These are phyloP conservation scores for Chrysoporthe deuterocubensis DNA, from an alignment of 2,329 filamentous ascomycete species.

Conservation along the genomic window DNA sequence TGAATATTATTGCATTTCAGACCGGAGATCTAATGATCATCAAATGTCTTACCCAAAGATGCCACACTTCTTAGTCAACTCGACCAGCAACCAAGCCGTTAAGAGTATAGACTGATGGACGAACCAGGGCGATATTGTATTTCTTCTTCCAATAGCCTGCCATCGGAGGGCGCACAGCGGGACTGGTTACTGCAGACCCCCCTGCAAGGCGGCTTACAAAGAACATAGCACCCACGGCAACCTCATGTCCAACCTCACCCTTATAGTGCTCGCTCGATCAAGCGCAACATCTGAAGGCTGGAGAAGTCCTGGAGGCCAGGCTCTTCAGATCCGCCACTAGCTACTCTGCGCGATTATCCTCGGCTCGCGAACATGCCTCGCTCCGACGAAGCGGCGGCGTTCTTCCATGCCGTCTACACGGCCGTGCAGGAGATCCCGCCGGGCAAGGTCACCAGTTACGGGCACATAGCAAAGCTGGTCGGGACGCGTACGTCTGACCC, in stretches of 20 bases:
- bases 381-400: conserved; percentile 74
- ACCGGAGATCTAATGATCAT: background rate
- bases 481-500: conserved; percentile 65
- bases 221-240: background rate
- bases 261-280: too few species aligned
- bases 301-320: background rate
- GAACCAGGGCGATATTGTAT: background rate
- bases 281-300: too few species aligned
- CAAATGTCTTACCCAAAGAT: background rate
- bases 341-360: background rate
- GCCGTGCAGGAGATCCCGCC: conserved; percentile 84
- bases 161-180: too few species aligned
- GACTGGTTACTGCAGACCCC: background rate
- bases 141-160: background rate
- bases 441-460: conserved; percentile 87
- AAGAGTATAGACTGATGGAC: background rate
- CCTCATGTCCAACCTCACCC: background rate
- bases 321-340: background rate
- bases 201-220: conserved; percentile 8
- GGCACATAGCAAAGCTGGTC: conserved; percentile 74
- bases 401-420: conserved; percentile 77
- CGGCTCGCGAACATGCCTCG: conserved; percentile 60
- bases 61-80: background rate
- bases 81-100: background rate
- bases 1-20: background rate